Evolutionary conservation across 257 asterid genomes (phyloP).

Genomic region (Salvia miltiorrhiza): DNA sequence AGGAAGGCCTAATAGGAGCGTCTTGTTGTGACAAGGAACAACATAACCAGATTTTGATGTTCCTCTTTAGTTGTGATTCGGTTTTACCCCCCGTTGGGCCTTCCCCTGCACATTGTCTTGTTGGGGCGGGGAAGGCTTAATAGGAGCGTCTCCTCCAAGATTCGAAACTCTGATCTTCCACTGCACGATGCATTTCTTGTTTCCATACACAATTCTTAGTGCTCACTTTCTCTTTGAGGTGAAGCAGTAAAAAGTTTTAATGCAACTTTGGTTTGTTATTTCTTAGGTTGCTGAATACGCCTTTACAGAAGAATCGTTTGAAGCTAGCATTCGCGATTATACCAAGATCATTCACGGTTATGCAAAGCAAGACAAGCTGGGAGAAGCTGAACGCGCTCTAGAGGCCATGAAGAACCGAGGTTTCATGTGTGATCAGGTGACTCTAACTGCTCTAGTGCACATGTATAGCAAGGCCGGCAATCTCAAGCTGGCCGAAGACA

Average conservation of each 20-base stretch:
- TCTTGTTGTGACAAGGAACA: too few relatives aligned
- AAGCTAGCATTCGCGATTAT: constrained; percentile 73
- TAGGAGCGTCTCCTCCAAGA: not conserved
- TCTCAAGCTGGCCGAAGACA: constrained; percentile 53
- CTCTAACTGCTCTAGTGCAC: constrained; percentile 69
- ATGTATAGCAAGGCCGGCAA: constrained; percentile 94
- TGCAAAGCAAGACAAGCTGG: constrained; percentile 51
- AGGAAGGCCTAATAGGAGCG: too few relatives aligned
- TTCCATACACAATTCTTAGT: not conserved
- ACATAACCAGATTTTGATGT: too few relatives aligned
- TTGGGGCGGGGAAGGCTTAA: not conserved
- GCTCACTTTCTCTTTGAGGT: not conserved
- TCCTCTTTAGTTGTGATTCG: not conserved
- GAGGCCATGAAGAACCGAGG: constrained; percentile 65
- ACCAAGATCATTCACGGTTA: constrained; percentile 70
- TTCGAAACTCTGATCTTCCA: not conserved
- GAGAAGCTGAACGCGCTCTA: constrained; percentile 61
- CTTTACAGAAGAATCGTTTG: constrained; percentile 72
- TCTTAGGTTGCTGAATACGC: constrained; percentile 69
- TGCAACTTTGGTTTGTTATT: not conserved
- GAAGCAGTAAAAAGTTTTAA: not conserved
- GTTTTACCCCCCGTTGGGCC: not conserved
- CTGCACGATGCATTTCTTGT: not conserved
- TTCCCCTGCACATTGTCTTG: not conserved
- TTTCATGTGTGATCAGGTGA: constrained; percentile 71